A percentile compares a stretch with the other conserved stretches of the same genome.
These are phyloP conservation scores for Schizochytrium sp. DNA, from an alignment of 108 stramenopile species.

Conservation along the genomic window DNA sequence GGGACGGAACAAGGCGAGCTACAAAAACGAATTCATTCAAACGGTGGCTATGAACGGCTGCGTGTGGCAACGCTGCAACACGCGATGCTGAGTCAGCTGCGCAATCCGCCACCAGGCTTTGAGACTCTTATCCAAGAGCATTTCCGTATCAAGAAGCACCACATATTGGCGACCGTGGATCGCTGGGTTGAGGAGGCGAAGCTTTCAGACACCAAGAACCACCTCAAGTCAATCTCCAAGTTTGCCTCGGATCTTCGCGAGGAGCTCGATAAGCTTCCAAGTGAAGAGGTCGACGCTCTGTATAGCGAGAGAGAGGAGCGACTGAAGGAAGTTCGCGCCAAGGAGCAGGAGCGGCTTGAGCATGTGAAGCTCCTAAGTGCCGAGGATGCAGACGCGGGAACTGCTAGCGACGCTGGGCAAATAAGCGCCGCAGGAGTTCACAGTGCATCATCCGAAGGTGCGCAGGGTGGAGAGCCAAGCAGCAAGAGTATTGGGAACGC, in stretches of 20 bases:
- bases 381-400: background rate
- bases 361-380: background rate
- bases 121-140: constrained; percentile 25
- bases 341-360: background rate
- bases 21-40: background rate
- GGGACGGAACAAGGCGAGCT: constrained; percentile 10
- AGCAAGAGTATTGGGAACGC: no score
- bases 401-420: no score
- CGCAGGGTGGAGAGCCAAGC: no score
- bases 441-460: no score
- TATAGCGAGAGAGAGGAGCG: background rate
- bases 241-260: background rate
- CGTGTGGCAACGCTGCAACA: constrained; percentile 21
- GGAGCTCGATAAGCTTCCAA: background rate
- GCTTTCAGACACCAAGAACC: background rate
- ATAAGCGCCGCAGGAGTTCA: no score
- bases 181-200: background rate
- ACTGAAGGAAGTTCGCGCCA: background rate
- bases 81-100: constrained; percentile 33
- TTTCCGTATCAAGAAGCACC: constrained; percentile 1
- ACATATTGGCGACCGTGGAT: background rate
- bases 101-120: constrained; percentile 19
- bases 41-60: constrained; percentile 24
- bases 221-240: background rate
- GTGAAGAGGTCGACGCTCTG: background rate